Conservation (phyloP, 139 green algal genomes). For the Tetradesmus obliquus region DNA sequence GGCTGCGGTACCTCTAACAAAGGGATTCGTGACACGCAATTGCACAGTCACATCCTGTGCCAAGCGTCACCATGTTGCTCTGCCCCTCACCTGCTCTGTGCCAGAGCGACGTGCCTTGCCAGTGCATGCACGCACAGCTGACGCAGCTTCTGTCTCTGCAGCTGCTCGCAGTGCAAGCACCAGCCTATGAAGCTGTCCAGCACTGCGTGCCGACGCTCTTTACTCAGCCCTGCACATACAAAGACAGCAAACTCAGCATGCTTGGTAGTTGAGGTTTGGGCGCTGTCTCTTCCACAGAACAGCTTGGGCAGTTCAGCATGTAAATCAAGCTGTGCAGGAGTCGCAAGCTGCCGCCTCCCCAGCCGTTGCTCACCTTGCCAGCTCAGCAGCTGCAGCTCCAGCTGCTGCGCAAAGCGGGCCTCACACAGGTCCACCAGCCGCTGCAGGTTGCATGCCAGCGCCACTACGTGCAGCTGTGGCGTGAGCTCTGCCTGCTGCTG, state of each 20-base stretch:
- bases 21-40: no score
- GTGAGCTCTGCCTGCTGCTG: slow-evolving; percentile 17
- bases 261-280: no score
- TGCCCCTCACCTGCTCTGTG: slow-evolving; percentile 36
- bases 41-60: no score
- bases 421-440: slow-evolving; percentile 42
- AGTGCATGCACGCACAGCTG: slow-evolving; percentile 40
- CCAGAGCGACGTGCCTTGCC: slow-evolving; percentile 11
- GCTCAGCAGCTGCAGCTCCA: slow-evolving; percentile 39
- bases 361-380: slow-evolving; percentile 20
- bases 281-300: no score
- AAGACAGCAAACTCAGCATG: not conserved
- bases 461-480: slow-evolving; percentile 21
- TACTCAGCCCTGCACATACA: not conserved
- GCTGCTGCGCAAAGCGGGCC: slow-evolving; percentile 27
- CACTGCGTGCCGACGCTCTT: not conserved
- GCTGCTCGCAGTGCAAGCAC: slow-evolving; percentile 17
- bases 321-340: not conserved
- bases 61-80: not conserved
- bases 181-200: slow-evolving; percentile 49
- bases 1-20: no score
- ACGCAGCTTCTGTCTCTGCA: slow-evolving; percentile 17
- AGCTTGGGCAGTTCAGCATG: not conserved
- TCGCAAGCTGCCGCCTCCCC: not conserved
- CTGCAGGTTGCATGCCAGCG: slow-evolving; percentile 24